phyloP scores from a whole-genome alignment of 768 basidiomycete species.

The Collybiopsis luxurians region DNA sequence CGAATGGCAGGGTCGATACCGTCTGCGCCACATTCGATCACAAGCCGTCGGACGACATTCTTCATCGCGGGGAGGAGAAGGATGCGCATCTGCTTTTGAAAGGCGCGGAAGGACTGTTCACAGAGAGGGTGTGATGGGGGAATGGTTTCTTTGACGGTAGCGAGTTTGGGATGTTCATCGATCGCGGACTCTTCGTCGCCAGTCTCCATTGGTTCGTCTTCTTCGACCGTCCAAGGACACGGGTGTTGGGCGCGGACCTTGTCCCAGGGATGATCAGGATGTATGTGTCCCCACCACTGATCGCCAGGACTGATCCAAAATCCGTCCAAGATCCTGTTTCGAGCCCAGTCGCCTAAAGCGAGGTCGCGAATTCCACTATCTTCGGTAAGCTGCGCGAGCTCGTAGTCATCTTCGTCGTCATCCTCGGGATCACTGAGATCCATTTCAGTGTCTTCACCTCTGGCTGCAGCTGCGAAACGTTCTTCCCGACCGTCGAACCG shows the following conservation, averaged over 20 bases:
- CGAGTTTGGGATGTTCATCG: conserved; percentile 45
- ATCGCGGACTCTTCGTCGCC: conserved; percentile 20
- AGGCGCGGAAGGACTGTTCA: conserved; percentile 58
- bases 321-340: conserved; percentile 69
- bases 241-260: conserved; percentile 42
- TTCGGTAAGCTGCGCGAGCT: conserved; percentile 39
- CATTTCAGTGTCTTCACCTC: conserved; percentile 25
- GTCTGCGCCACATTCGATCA: conserved; percentile 58
- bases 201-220: conserved; percentile 6
- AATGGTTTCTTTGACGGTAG: conserved; percentile 45
- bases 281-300: conserved; percentile 50
- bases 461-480: conserved; percentile 21
- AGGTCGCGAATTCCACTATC: conserved; percentile 41
- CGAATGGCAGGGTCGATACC: conserved; percentile 53
- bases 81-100: conserved; percentile 54
- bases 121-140: conserved; percentile 66
- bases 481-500: conserved; percentile 35
- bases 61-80: conserved; percentile 65
- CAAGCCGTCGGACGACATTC: conserved; percentile 63
- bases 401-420: conserved; percentile 43
- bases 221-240: conserved; percentile 56
- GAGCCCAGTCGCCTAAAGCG: conserved; percentile 71
- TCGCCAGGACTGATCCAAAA: conserved; percentile 77
- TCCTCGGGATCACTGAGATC: conserved; percentile 29
- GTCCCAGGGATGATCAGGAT: conserved; percentile 16